A percentile compares a stretch with the other conserved stretches of the same genome.
phyloP scores from a whole-genome alignment of 306 rosid genomes.

The Abrus precatorius region DNA sequence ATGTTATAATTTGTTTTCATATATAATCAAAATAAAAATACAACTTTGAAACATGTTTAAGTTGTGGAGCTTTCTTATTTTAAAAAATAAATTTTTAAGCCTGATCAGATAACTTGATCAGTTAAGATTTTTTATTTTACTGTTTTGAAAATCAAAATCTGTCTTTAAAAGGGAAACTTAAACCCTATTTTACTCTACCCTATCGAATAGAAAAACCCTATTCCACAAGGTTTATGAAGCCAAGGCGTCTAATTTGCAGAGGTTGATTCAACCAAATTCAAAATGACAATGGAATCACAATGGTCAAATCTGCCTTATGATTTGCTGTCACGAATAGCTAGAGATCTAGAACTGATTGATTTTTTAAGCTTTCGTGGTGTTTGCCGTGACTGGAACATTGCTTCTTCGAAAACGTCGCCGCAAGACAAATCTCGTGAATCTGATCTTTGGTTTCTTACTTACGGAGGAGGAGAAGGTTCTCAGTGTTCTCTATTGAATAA shows the following conservation, averaged over 20 bases:
- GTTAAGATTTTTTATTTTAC: no score
- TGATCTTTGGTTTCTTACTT: slow-evolving; percentile 43
- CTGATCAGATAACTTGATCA: no score
- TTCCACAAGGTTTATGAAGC: no score
- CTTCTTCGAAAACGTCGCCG: slow-evolving; percentile 27
- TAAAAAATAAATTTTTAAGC: no score
- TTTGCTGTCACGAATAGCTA: slow-evolving; percentile 18
- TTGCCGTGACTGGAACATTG: slow-evolving; percentile 49
- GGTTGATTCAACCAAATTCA: neutral
- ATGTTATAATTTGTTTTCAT: no score
- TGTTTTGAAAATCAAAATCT: no score
- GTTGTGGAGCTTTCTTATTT: no score
- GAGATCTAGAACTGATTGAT: slow-evolving; percentile 26
- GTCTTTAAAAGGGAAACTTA: no score
- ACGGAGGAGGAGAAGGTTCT: slow-evolving; percentile 23
- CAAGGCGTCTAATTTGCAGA: neutral
- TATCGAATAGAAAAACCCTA: no score
- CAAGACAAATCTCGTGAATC: neutral
- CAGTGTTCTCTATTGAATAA: neutral
- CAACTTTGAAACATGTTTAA: no score
- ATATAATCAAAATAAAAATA: no score
- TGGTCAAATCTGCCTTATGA: slow-evolving; percentile 53
- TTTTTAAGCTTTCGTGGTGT: slow-evolving; percentile 49
- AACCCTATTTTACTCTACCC: no score
- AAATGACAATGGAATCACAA: neutral